Evolutionary conservation across 2,329 filamentous ascomycete genomes (phyloP).

Genomic region (Phialophora macrospora): DNA sequence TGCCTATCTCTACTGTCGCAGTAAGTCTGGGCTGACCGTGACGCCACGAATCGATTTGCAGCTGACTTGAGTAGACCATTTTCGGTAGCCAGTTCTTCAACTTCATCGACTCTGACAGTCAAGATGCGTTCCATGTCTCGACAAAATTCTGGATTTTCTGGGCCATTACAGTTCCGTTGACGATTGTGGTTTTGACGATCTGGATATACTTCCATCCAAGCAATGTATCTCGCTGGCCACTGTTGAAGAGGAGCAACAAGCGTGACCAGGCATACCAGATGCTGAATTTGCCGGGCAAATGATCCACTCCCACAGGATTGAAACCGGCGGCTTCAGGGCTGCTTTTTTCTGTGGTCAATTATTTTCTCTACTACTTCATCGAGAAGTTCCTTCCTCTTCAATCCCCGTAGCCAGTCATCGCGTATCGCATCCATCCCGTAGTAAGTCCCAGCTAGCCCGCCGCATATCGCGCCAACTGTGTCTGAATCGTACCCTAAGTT

Average conservation of each 20-base stretch:
- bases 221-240: conserved; percentile 28
- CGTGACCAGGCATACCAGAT: conserved; percentile 18
- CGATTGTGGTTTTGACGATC: conserved; percentile 27
- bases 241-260: conserved; percentile 12
- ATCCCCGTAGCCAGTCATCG: conserved; percentile 33
- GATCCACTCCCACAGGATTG: not conserved
- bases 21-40: not conserved
- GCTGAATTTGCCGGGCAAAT: conserved; percentile 3
- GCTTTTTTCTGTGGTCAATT: conserved; percentile 10
- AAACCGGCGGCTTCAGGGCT: not conserved
- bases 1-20: conserved; percentile 44
- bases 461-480: conserved; percentile 53
- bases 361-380: conserved; percentile 29
- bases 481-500: conserved; percentile 54
- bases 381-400: conserved; percentile 33
- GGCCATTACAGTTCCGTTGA: conserved; percentile 34
- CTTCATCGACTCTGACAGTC: conserved; percentile 16
- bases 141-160: conserved; percentile 38
- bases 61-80: conserved; percentile 17
- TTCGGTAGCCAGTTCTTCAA: conserved; percentile 38
- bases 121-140: conserved; percentile 22
- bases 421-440: conserved; percentile 48
- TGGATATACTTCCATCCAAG: conserved; percentile 22
- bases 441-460: conserved; percentile 50
- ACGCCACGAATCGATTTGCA: not conserved